phyloP scores from a whole-genome alignment of 768 basidiomycete genomes.

The Macrolepiota dolichaula region DNA sequence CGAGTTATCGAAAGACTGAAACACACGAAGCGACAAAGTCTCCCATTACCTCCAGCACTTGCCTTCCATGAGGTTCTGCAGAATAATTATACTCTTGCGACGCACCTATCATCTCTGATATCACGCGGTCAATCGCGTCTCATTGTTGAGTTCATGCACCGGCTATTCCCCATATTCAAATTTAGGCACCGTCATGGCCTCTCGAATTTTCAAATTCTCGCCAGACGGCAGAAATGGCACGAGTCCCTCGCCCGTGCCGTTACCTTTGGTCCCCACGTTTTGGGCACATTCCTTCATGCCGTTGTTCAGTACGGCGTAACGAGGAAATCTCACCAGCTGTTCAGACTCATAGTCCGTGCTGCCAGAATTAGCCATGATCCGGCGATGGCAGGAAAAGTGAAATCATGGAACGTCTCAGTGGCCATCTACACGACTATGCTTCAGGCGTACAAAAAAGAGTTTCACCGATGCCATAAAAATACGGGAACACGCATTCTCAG shows the following conservation, averaged over 20 bases:
- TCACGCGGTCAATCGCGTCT: constrained; percentile 42
- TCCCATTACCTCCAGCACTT: neutral
- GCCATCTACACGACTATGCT: constrained; percentile 75
- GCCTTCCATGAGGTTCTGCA: constrained; percentile 17
- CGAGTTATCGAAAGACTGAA: constrained; percentile 8
- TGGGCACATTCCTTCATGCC: constrained; percentile 57
- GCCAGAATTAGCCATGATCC: neutral
- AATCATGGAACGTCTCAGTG: constrained; percentile 63
- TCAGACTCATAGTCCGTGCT: neutral
- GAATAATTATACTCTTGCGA: constrained; percentile 46
- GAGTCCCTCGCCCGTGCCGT: constrained; percentile 36
- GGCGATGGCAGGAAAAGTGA: neutral
- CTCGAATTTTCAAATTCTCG: neutral
- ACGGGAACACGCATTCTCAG: neutral
- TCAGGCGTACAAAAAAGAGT: constrained; percentile 50
- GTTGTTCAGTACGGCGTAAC: constrained; percentile 52
- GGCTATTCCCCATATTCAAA: constrained; percentile 52
- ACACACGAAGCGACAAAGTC: neutral
- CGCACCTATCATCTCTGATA: constrained; percentile 49
- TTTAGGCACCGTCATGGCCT: constrained; percentile 1
- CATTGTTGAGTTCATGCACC: constrained; percentile 47
- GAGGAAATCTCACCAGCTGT: constrained; percentile 25
- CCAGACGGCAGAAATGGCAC: neutral
- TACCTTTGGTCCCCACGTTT: constrained; percentile 55
- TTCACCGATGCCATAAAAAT: constrained; percentile 20